Evolutionary conservation across 495 filamentous ascomycete species (phyloP), one percentile per base, ranked within the genome.

Genomic region (Penicillium flavigenum): DNA sequence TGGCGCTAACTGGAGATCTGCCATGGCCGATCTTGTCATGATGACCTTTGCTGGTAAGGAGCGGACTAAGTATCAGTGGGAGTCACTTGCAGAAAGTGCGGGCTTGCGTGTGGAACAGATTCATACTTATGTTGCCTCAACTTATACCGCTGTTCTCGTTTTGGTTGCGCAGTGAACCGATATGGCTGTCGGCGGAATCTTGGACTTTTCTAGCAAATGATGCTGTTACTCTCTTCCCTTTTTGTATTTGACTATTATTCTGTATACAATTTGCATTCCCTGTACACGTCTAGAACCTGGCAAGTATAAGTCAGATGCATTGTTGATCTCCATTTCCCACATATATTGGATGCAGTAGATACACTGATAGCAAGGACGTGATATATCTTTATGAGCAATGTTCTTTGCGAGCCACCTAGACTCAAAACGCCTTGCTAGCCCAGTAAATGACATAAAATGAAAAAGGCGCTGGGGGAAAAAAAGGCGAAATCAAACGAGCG

Each of bases 41-140:
- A 73, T 79, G 68, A 50, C 62, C 3, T 65, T 73, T 42, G 72
- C 66, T 16, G 70, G 67, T 10, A 70, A 66, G 45, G 72, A 73
- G 63, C 66, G 74, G 4, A 69, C 71, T 12, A 45, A n/a, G 34
- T 56, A 44, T 52, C 72, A 79, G 53, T 84, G 79, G 78, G 29
- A 63, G 27, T 51, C 57, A 9, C 58, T 84, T 17, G 54, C 78
- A 24, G 61, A 63, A 4, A 49, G 48, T 8, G 76, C 73, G 1
- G 81, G 80, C 1, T 58, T 85, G 42, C 64, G 59, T 24, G 51
- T 81, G 26, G 56, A 71, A 31, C 66, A 76, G 48, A 74, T 82
- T 20, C 79, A 70, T 22, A 60, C 60, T 24, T 75, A 76, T 48
- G 61, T 63, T 52, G 43, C 54, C 6, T 54, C 60, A 24, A 63